These are phyloP conservation scores for Tephrocybe sp. DNA, from an alignment of 768 basidiomycete species.

Conservation along the genomic window DNA sequence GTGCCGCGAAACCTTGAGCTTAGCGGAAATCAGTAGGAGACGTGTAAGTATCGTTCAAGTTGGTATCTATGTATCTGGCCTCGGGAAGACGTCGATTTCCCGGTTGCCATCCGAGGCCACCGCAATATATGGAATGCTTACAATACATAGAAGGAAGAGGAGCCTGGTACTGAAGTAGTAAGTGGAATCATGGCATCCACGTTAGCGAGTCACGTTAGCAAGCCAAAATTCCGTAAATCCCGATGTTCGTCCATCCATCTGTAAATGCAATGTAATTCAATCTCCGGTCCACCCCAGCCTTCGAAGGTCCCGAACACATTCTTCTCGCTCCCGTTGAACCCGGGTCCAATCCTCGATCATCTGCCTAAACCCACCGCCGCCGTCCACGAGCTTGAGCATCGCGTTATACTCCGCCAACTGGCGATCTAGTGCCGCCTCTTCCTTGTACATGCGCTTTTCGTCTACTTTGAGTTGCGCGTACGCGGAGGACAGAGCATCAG, in stretches of 20 bases:
- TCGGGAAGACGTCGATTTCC: background rate
- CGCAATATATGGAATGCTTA: background rate
- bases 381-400: conserved; percentile 40
- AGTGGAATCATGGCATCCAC: too few relatives aligned
- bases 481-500: conserved; percentile 29
- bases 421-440: conserved; percentile 33
- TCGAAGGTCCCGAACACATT: conserved; percentile 45
- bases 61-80: background rate
- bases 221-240: background rate
- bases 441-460: conserved; percentile 31
- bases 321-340: conserved; percentile 46
- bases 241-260: background rate
- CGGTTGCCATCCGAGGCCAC: conserved; percentile 8
- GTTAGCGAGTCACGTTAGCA: too few relatives aligned
- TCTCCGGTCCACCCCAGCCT: conserved; percentile 51
- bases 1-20: too few relatives aligned
- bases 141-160: too few relatives aligned
- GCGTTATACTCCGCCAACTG: conserved; percentile 40
- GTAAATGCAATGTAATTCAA: conserved; percentile 15
- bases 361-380: conserved; percentile 40
- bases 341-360: conserved; percentile 46
- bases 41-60: background rate
- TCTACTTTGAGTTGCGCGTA: conserved; percentile 31
- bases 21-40: too few relatives aligned
- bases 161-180: too few relatives aligned